Evolutionary conservation across 306 rosid species (phyloP), one percentile per base, ranked within the genome.

Genomic region (Rosa lucieae): DNA sequence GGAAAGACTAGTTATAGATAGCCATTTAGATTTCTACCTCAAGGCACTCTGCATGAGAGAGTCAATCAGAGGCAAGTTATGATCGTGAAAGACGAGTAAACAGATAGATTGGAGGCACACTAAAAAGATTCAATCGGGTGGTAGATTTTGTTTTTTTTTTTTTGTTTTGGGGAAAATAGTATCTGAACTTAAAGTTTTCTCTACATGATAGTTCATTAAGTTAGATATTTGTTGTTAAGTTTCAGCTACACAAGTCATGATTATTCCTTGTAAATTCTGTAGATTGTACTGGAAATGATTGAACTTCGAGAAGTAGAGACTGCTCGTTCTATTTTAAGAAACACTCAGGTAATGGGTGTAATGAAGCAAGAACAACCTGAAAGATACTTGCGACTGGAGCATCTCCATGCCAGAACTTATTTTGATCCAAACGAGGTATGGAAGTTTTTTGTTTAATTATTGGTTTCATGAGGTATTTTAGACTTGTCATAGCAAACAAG

Each of bases 341-440:
- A 96, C 80, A 96, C 99, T 75, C 99, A 96, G 80, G 99, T 93
- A 63, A 96, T 96, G 99, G 99, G 99, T 79, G 98, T 96, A 71
- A 90, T 96, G 99, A 96, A 96, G 89, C 98, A 96, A 82, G 99
- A 96, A 83, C 99, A 96, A 79, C 92, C 99, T 23, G 99, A 96
- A 84, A 90, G 99, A 89, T 96, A 93, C 89, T 81, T 96, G 91
- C 98, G 98, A 21, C 98, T 96, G 81, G 99, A 96, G 80, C 99
- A 96, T 85, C 97, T 96, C 44, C 92, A 93, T 52, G 99, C 93
- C 76, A 86, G 99, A 87, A 96, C 99, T 55, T 93, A 96, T 84
- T 96, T 96, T 81, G 99, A 96, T 81, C 97, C 97, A 23, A 93
- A 91, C 62, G 99, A 96, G 99, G 99, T 94, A 55, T 77, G 85